Evolutionary conservation across 805 yeast genomes (phyloP).

Genomic region (Millerozyma miso): DNA sequence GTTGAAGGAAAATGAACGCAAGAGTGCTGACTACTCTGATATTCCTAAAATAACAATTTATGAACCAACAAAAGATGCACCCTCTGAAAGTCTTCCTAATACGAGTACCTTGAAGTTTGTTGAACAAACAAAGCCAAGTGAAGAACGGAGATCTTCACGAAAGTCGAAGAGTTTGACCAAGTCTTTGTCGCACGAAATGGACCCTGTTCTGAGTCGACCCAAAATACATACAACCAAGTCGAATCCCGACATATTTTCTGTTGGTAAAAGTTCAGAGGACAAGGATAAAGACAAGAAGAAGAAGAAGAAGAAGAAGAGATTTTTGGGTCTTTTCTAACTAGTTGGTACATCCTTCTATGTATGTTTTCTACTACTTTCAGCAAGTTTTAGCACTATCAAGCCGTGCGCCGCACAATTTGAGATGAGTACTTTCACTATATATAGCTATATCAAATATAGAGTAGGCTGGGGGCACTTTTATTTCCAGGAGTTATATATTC

Average conservation of each 20-base stretch:
- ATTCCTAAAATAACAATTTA: constrained; percentile 7
- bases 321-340: constrained; percentile 24
- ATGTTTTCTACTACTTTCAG: no score
- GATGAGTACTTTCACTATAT: neutral
- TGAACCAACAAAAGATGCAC: constrained; percentile 3
- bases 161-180: constrained; percentile 18
- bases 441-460: neutral
- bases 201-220: constrained; percentile 15
- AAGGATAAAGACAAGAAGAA: neutral
- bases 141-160: constrained; percentile 1
- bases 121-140: constrained; percentile 17
- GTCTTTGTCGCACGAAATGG: constrained; percentile 37
- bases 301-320: constrained; percentile 20
- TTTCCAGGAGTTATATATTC: neutral
- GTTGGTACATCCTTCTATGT: neutral
- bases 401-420: neutral
- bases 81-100: constrained; percentile 14
- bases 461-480: neutral
- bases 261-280: neutral
- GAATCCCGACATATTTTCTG: constrained; percentile 30
- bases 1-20: constrained; percentile 15
- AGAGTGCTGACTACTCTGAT: constrained; percentile 6
- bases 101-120: constrained; percentile 29
- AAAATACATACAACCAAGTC: constrained; percentile 33
- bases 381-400: no score